These are phyloP conservation scores for Daldinia concentrica DNA, from an alignment of 495 filamentous ascomycete species.

Conservation along the genomic window DNA sequence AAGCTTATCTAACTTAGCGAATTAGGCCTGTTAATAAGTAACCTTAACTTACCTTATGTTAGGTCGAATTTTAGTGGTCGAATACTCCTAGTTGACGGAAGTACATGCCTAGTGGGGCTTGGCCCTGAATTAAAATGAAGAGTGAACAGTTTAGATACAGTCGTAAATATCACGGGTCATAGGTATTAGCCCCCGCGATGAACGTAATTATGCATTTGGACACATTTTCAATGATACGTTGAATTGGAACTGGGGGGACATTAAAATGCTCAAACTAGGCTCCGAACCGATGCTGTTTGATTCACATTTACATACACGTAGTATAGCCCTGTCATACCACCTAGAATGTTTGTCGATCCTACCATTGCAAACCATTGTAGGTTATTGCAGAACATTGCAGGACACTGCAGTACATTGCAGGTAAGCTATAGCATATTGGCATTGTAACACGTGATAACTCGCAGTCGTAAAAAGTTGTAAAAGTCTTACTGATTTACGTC, in stretches of 20 bases:
- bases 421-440: not conserved
- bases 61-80: not conserved
- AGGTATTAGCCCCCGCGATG: not conserved
- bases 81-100: not conserved
- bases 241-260: not conserved
- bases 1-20: slow-evolving; percentile 27
- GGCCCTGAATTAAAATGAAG: slow-evolving; percentile 3
- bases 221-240: not conserved
- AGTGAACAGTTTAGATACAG: not conserved
- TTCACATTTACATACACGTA: not conserved
- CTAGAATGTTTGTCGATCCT: not conserved
- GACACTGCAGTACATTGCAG: not conserved
- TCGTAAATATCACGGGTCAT: not conserved
- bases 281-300: not conserved
- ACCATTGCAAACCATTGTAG: not conserved
- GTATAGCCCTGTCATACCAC: not conserved
- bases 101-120: not conserved
- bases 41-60: not conserved
- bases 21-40: not conserved
- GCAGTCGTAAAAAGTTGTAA: not conserved
- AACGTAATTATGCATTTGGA: not conserved
- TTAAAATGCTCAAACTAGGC: not conserved
- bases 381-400: not conserved
- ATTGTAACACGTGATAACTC: slow-evolving; percentile 1
- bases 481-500: slow-evolving; percentile 12